Conservation (phyloP, 768 basidiomycete genomes). For the Mycena olivaceomarginata region DNA sequence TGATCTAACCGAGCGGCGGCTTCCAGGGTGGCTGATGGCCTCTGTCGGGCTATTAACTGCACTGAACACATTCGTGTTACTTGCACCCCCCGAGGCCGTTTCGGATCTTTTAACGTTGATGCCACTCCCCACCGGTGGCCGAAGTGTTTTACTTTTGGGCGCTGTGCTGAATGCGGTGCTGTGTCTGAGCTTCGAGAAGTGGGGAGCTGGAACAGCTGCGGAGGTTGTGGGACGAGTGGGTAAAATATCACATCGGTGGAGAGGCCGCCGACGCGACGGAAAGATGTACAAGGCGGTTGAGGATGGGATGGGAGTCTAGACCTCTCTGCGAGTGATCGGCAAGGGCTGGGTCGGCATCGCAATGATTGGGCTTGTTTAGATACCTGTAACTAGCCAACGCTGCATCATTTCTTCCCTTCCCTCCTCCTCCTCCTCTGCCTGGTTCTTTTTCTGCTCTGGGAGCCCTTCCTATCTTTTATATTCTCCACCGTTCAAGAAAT, state of each 20-base stretch:
- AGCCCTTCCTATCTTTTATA: slow-evolving; percentile 69
- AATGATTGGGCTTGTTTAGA: slow-evolving; percentile 38
- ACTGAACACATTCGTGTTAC: slow-evolving; percentile 87
- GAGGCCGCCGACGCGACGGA: slow-evolving; percentile 70
- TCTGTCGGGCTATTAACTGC: slow-evolving; percentile 80
- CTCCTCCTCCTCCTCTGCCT: slow-evolving; percentile 51
- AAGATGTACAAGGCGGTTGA: slow-evolving; percentile 93
- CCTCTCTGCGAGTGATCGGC: neutral
- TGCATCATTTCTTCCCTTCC: neutral
- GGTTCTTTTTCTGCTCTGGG: slow-evolving; percentile 58
- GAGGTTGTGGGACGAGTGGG: slow-evolving; percentile 72
- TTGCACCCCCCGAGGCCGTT: slow-evolving; percentile 79
- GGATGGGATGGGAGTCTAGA: slow-evolving; percentile 71
- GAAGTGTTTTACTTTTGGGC: slow-evolving; percentile 79
- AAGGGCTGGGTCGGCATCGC: slow-evolving; percentile 29
- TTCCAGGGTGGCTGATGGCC: slow-evolving; percentile 86
- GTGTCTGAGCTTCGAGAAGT: slow-evolving; percentile 87
- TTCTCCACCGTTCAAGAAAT: slow-evolving; percentile 54
- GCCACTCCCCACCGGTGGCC: slow-evolving; percentile 80
- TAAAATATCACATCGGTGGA: slow-evolving; percentile 91
- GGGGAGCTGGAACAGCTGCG: slow-evolving; percentile 78
- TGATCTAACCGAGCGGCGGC: slow-evolving; percentile 10
- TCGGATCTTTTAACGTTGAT: slow-evolving; percentile 84
- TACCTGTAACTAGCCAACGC: neutral
- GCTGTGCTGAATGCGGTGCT: slow-evolving; percentile 82